Conservation (phyloP, 2,329 filamentous ascomycete species). For the Diaporthe sp. region DNA sequence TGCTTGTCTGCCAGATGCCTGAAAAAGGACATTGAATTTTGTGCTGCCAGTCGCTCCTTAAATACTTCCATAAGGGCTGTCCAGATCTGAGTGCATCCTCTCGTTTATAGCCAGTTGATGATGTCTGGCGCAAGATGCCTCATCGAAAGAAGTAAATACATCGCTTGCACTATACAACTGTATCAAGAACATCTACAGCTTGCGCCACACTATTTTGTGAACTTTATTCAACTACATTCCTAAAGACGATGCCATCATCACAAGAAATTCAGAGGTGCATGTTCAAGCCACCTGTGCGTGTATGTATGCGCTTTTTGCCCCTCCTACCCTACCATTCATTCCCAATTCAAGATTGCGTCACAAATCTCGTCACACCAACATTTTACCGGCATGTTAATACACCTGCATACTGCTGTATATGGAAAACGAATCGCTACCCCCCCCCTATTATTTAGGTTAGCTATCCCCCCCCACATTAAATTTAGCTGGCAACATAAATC, state of each 20-base stretch:
- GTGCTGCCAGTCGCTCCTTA: not conserved
- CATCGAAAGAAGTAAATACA: not conserved
- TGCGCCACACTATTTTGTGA: not conserved
- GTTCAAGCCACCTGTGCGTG: not conserved
- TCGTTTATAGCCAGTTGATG: not conserved
- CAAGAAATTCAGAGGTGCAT: not conserved
- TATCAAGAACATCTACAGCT: too few species aligned
- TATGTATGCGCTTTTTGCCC: not conserved
- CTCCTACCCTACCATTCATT: not conserved
- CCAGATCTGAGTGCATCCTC: not conserved
- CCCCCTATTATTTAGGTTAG: too few species aligned
- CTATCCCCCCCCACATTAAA: too few species aligned
- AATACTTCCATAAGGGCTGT: not conserved
- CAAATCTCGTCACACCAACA: not conserved
- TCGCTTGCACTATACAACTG: not conserved
- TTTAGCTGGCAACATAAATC: fast-evolving
- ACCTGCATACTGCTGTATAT: not conserved
- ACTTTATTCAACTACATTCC: not conserved
- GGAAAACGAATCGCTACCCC: too few species aligned
- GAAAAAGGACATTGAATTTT: not conserved
- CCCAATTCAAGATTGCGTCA: not conserved
- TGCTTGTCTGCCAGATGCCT: not conserved
- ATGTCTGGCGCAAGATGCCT: not conserved
- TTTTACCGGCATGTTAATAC: not conserved
- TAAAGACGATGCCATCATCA: not conserved